Percentiles rank a stretch among this genome's conserved stretches.
Conservation (phyloP, 2,329 filamentous ascomycete species). For the Rhynchosporium graminicola region DNA sequence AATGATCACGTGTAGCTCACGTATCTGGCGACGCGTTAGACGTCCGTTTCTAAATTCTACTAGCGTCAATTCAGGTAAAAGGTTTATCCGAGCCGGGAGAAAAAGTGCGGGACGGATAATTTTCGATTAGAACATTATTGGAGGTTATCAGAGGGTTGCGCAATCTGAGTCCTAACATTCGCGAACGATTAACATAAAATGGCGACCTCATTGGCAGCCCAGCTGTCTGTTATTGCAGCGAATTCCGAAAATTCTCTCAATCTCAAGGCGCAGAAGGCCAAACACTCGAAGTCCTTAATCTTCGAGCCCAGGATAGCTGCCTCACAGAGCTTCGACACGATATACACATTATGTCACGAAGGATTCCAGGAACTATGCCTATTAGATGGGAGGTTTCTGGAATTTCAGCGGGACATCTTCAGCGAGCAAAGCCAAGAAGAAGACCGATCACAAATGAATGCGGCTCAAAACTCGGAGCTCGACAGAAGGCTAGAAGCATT, state of each 20-base stretch:
- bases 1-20: slow-evolving; percentile 1
- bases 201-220: slow-evolving; percentile 85
- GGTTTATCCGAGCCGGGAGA: slow-evolving; percentile 18
- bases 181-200: slow-evolving; percentile 48
- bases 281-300: slow-evolving; percentile 92
- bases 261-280: slow-evolving; percentile 86
- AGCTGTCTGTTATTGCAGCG: slow-evolving; percentile 88
- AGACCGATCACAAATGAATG: slow-evolving; percentile 83
- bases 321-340: slow-evolving; percentile 84
- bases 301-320: slow-evolving; percentile 85
- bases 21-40: not conserved
- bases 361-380: slow-evolving; percentile 90
- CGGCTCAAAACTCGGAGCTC: slow-evolving; percentile 78
- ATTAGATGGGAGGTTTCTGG: slow-evolving; percentile 75
- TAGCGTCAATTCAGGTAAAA: not conserved
- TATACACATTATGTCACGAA: slow-evolving; percentile 84
- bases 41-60: no score
- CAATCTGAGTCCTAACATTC: not conserved
- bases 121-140: slow-evolving; percentile 12
- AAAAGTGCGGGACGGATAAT: slow-evolving; percentile 19
- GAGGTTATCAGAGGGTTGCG: not conserved
- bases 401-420: slow-evolving; percentile 80
- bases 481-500: slow-evolving; percentile 79
- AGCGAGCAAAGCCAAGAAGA: slow-evolving; percentile 89
- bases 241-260: slow-evolving; percentile 90